Evolutionary conservation across 148 eudicot species (phyloP).

Genomic region (Polygonum aviculare): DNA sequence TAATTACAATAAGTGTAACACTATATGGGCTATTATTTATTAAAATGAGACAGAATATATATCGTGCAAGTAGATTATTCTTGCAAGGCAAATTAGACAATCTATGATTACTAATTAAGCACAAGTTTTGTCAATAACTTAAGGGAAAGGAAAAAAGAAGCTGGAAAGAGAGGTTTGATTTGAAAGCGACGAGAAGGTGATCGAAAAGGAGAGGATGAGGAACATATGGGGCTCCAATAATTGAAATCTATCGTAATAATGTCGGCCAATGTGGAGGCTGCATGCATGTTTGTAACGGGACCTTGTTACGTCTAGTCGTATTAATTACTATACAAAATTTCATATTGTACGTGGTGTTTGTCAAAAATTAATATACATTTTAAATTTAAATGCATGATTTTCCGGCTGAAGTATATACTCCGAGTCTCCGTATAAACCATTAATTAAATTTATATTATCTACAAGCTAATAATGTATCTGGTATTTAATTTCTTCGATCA

Average conservation of each 20-base stretch:
- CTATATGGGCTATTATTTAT: too few species aligned
- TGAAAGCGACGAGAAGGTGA: not conserved
- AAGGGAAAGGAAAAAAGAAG: not conserved
- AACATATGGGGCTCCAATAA: not conserved
- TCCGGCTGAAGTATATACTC: too few species aligned
- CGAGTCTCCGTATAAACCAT: too few species aligned
- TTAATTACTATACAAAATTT: too few species aligned
- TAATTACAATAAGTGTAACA: too few species aligned
- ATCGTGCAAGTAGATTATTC: not conserved
- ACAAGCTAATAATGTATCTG: too few species aligned
- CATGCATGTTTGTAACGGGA: constrained; percentile 1
- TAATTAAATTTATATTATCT: too few species aligned
- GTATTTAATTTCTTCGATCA: too few species aligned
- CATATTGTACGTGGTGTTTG: too few species aligned
- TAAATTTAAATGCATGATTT: too few species aligned
- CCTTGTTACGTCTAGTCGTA: not conserved
- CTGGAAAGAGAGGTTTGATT: not conserved
- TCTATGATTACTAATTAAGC: not conserved
- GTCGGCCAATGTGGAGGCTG: not conserved
- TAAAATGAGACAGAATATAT: too few species aligned
- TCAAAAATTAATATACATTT: too few species aligned
- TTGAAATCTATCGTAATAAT: not conserved
- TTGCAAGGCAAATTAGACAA: not conserved
- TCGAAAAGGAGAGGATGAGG: not conserved
- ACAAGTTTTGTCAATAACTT: not conserved